Base-by-base conservation (phyloP, 1,284 basidiomycete species). In the Anthracocystis walkeri region DNA sequence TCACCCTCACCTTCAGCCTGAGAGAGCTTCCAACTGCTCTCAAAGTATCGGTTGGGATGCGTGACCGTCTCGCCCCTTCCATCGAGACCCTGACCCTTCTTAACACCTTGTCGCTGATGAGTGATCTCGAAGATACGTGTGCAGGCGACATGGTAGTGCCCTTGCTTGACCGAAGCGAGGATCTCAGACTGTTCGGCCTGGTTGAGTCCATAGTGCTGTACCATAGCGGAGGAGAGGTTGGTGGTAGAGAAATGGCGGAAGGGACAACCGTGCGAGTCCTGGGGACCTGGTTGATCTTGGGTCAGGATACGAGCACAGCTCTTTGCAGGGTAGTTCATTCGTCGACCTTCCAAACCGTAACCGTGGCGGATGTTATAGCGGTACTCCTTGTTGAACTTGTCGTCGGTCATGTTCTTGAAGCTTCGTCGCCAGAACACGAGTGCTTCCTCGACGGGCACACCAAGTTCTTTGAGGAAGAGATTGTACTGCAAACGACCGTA, bases 321-420 rank as follows among this genome's bases (percentile, higher is more conserved):
- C 87, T 92, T 94, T 0, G 97, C 95, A 4, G 93, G 90, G 85
- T 99, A 99, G 86, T 98, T 97, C 55, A 92, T 92, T 44, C 96
- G 90, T 83, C 92, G 92, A 8, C 97, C 97, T 85, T 99, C 97
- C 46, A 97, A 88, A 49, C 97, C 97, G 84, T 92, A 99, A 10
- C 91, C 91, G 86, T 99, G 97, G 42, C 96, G 91, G 79, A 99
- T 95, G 81, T 99, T 99, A 87, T 99, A 99, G 79, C 91, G 91
- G 88, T 98, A 92, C 84, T 97, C 93, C 86, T 99, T 99, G 87
- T 95, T 95, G 87, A 99, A 99, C 86, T 95, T 93, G 87, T 99
- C 95, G 76, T 98, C 95, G 23, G 91, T 91, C 52, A 89, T 87
- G 49, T 86, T 88, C 31, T 86, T 85, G 85, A 97, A 98, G 35